phyloP scores from a whole-genome alignment of 108 stramenopile genomes.

The Chaetoceros muelleri region DNA sequence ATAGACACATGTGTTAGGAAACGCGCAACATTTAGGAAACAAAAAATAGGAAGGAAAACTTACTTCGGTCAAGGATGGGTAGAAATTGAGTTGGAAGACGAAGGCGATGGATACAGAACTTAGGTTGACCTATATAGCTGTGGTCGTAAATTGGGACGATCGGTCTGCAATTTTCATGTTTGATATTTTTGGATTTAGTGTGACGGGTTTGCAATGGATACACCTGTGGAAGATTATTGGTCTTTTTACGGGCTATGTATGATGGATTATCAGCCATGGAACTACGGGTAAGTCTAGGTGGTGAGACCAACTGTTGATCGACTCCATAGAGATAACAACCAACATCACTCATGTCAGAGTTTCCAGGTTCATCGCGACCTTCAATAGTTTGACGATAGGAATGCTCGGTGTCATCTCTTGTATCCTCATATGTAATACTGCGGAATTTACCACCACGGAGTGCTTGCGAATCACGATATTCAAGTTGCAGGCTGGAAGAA shows the following conservation, averaged over 20 bases:
- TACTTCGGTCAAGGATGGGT: conserved; percentile 27
- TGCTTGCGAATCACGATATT: too few relatives aligned
- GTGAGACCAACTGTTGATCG: too few relatives aligned
- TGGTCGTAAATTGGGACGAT: not conserved
- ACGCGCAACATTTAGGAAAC: not conserved
- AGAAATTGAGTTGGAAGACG: conserved; percentile 37
- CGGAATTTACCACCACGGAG: too few relatives aligned
- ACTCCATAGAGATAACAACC: too few relatives aligned
- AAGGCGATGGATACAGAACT: conserved; percentile 35
- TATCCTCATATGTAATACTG: too few relatives aligned
- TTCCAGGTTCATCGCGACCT: too few relatives aligned
- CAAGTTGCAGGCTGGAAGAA: too few relatives aligned
- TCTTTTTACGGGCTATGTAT: not conserved
- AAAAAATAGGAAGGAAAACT: not conserved
- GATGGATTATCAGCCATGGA: not conserved
- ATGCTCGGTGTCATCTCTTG: too few relatives aligned
- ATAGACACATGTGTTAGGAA: not conserved
- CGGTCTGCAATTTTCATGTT: not conserved
- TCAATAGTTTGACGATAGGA: too few relatives aligned
- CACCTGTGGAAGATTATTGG: not conserved
- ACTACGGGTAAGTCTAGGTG: not conserved
- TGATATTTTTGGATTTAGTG: not conserved
- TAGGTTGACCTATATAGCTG: conserved; percentile 38
- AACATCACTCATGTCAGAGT: too few relatives aligned
- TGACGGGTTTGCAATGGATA: not conserved